Conservation (phyloP, 2,329 filamentous ascomycete species). For the Colletotrichum siamense region DNA sequence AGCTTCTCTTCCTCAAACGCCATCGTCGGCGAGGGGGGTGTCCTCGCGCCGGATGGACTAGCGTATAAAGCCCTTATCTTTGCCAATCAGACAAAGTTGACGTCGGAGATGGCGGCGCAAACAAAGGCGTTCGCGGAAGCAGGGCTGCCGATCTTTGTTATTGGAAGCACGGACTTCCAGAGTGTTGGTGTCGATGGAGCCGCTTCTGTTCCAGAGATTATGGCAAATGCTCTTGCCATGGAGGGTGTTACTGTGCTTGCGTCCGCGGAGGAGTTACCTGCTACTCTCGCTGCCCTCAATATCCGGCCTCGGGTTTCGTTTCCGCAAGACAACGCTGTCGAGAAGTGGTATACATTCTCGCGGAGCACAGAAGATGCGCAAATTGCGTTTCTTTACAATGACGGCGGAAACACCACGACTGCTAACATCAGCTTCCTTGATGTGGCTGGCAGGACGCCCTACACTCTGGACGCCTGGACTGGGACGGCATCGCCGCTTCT, state of each 20-base stretch:
- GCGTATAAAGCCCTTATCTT: conserved; percentile 28
- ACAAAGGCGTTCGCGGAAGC: conserved; percentile 23
- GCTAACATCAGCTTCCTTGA: not conserved
- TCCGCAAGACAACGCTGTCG: not conserved
- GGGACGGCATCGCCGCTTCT: not conserved
- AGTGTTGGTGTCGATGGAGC: not conserved
- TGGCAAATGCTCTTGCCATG: not conserved
- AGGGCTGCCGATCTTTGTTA: conserved; percentile 27
- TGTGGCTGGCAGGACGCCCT: not conserved
- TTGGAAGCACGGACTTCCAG: not conserved
- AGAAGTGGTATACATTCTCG: not conserved
- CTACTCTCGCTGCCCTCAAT: not conserved
- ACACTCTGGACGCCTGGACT: not conserved
- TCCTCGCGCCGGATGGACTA: conserved; percentile 26
- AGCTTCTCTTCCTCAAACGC: conserved; percentile 12
- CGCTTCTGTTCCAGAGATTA: not conserved
- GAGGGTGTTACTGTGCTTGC: not conserved
- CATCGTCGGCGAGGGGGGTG: conserved; percentile 4
- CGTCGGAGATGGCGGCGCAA: conserved; percentile 14
- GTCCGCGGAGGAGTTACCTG: not conserved
- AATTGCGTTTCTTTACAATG: conserved; percentile 11
- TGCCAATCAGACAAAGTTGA: conserved; percentile 25
- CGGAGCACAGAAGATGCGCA: not conserved
- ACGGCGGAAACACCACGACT: not conserved
- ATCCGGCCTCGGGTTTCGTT: not conserved